Evolutionary conservation across 257 asterid genomes (phyloP), one percentile per base, ranked within the genome.

Genomic region (Ballota nigra): DNA sequence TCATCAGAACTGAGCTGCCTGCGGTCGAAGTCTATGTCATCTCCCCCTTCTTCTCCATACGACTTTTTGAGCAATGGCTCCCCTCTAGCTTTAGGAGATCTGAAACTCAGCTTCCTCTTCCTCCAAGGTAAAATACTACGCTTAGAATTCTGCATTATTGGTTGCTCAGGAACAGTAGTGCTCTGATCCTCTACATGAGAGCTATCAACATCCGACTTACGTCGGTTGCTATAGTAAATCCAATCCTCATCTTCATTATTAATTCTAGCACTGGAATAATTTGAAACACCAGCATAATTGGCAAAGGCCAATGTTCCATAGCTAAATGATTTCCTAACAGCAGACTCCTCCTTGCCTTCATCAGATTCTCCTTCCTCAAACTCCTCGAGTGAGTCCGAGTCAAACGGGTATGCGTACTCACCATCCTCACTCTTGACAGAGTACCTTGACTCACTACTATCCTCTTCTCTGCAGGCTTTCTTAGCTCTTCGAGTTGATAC

Each of bases 41-140:
- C 99, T 10, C 99, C 99, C n/a, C 99, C 99, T 82, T 91, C 99
- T 82, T 94, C 99, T 52, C 87, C 96, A 76, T 86, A 78, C 11
- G 81, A 91, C 87, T 89, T 94, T 85, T 89, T 94, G 74, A 94
- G 85, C 71, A 94, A 74, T 1, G 99, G 99, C 85, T 94, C 99
- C 55, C 97, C 99, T 80, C 86, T 92, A 71, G 87, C 81, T 82
- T 85, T 93, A 26, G 97, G 97, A 77, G 98, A 92, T 75, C 95
- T 83, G 70, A 92, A 90, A 77, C 94, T 88, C 79, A 87, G 77
- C 75, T 93, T 93, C 80, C 98, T 86, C 83, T 89, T 93, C 83
- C 86, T 90, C 98, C 98, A 93, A 49, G 97, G 93, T 58, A 93
- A 78, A 68, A 93, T 87, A 86, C 97, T 89, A n/a, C 97, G 90